Evolutionary conservation across 2,329 filamentous ascomycete species (phyloP).

Genomic region (Chrysoporthe deuterocubensis): DNA sequence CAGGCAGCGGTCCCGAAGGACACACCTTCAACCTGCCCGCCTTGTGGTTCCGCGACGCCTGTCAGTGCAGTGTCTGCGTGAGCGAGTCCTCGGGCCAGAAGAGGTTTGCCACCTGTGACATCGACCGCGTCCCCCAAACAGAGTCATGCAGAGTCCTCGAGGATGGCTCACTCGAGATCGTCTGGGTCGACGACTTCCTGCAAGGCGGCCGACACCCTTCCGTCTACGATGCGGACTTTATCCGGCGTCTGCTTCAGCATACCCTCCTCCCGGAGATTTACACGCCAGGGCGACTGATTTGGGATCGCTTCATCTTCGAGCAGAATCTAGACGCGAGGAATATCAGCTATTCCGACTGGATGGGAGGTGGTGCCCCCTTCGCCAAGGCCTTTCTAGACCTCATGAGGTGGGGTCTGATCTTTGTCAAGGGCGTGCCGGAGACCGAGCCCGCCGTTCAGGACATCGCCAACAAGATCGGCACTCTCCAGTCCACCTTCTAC

Average conservation of each 20-base stretch:
- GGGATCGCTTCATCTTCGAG: slow-evolving; percentile 45
- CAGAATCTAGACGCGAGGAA: slow-evolving; percentile 51
- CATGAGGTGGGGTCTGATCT: slow-evolving; percentile 71
- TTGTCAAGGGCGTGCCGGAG: slow-evolving; percentile 75
- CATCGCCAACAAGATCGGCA: slow-evolving; percentile 75
- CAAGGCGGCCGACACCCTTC: slow-evolving; percentile 39
- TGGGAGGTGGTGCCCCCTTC: slow-evolving; percentile 62
- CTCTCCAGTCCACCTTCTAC: slow-evolving; percentile 86
- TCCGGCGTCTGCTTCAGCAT: slow-evolving; percentile 32
- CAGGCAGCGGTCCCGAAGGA: background rate
- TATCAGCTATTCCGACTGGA: slow-evolving; percentile 73
- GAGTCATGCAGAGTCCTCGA: slow-evolving; percentile 36
- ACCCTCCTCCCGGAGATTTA: slow-evolving; percentile 41
- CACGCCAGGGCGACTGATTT: slow-evolving; percentile 42
- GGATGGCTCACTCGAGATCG: slow-evolving; percentile 55
- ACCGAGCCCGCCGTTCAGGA: slow-evolving; percentile 66
- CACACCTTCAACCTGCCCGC: background rate
- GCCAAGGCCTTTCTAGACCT: slow-evolving; percentile 66
- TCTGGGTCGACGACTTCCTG: slow-evolving; percentile 59
- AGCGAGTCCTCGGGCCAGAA: slow-evolving; percentile 65
- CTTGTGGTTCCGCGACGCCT: slow-evolving; percentile 57
- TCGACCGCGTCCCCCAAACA: slow-evolving; percentile 42
- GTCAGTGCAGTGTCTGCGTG: slow-evolving; percentile 56
- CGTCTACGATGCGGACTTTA: slow-evolving; percentile 37
- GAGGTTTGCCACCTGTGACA: slow-evolving; percentile 50